These are phyloP conservation scores for Forsythia viridissima DNA, from an alignment of 257 asterid species.

Conservation along the genomic window DNA sequence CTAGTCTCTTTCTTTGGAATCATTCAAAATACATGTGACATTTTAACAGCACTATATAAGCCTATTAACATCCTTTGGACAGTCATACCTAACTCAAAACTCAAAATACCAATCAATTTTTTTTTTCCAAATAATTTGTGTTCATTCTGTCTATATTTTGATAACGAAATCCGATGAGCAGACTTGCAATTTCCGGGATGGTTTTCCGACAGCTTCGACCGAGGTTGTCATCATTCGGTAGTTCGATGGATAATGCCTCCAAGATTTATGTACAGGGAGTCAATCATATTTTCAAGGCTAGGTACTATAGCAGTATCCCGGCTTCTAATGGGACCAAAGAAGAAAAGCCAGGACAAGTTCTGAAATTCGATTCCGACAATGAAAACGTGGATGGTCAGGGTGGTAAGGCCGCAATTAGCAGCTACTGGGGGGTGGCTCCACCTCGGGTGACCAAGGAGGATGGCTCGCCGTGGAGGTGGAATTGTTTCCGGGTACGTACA, in stretches of 20 bases:
- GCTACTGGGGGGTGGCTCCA: conserved; percentile 77
- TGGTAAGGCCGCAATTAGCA: conserved; percentile 34
- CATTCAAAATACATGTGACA: not conserved
- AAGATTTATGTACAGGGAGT: not conserved
- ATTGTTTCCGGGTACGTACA: conserved; percentile 52
- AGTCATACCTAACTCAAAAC: conserved; percentile 9
- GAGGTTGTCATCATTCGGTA: conserved; percentile 22
- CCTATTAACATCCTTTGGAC: conserved; percentile 7
- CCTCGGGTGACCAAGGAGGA: conserved; percentile 45
- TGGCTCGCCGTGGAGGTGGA: conserved; percentile 80
- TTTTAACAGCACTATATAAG: conserved; percentile 28
- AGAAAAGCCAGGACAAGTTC: conserved; percentile 20
- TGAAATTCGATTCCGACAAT: not conserved
- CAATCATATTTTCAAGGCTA: conserved; percentile 11
- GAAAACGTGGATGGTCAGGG: conserved; percentile 1
- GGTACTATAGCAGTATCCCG: conserved; percentile 34
- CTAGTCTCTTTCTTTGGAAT: not conserved
- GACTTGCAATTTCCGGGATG: conserved; percentile 28
- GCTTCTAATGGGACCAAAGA: conserved; percentile 20
- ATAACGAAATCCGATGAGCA: conserved; percentile 34
- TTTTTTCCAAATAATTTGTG: not conserved
- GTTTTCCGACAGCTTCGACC: conserved; percentile 28
- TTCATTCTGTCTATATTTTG: not conserved
- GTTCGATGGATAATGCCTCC: not conserved
- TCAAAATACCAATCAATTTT: not conserved